Evolutionary conservation across 352 stramenopile genomes (phyloP).

Genomic region (Globisporangium cystogenes): DNA sequence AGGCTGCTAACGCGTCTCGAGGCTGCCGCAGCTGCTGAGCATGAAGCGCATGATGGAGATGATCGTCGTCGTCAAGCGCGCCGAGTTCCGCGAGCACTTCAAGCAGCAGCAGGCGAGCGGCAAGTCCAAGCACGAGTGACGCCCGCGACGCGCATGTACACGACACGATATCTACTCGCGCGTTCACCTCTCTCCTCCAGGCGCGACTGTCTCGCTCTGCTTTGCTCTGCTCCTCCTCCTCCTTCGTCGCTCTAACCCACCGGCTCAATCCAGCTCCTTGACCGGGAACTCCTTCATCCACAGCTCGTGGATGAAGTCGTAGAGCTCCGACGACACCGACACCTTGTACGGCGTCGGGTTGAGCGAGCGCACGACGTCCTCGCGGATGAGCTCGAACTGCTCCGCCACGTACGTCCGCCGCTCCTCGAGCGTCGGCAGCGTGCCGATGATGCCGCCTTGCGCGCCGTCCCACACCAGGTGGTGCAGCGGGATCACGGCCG

Average conservation of each 20-base stretch:
- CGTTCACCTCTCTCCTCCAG: background rate
- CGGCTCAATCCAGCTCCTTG: slow-evolving; percentile 50
- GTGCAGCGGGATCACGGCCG: slow-evolving; percentile 87
- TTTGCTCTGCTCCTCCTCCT: background rate
- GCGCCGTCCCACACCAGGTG: slow-evolving; percentile 88
- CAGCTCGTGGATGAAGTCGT: slow-evolving; percentile 95
- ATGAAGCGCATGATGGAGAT: slow-evolving; percentile 79
- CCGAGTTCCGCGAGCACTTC: slow-evolving; percentile 51
- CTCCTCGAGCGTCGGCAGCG: slow-evolving; percentile 71
- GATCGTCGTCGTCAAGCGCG: slow-evolving; percentile 73
- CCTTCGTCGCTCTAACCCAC: slow-evolving; percentile 19
- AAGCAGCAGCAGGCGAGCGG: slow-evolving; percentile 29
- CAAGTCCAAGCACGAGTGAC: slow-evolving; percentile 37
- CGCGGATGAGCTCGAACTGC: slow-evolving; percentile 91
- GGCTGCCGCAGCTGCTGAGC: slow-evolving; percentile 51
- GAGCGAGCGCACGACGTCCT: slow-evolving; percentile 92
- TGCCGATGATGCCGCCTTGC: slow-evolving; percentile 61
- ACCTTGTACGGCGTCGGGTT: slow-evolving; percentile 97
- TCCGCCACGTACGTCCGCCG: slow-evolving; percentile 83
- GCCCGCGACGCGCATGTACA: background rate
- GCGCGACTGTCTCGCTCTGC: background rate
- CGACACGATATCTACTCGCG: background rate
- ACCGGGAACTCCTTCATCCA: slow-evolving; percentile 93
- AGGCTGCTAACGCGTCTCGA: background rate
- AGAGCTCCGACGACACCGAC: slow-evolving; percentile 81